Conservation (phyloP, 2,329 filamentous ascomycete species). For the Cordyceps fumosorosea region DNA sequence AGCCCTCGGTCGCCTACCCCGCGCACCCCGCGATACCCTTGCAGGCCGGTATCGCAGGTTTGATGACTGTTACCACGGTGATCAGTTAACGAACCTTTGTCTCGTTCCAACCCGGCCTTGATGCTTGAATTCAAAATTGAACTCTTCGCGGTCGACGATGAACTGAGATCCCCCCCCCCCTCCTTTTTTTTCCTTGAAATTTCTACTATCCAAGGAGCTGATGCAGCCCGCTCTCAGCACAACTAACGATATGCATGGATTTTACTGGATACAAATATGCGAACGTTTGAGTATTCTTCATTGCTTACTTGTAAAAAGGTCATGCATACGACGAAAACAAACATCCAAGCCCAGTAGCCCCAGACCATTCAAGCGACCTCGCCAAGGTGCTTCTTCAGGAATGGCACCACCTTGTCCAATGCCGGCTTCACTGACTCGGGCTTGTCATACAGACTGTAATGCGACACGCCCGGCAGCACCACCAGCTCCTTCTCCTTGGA, state of each 20-base stretch:
- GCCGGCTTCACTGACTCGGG: constrained; percentile 11
- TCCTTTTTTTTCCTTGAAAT: too few species aligned
- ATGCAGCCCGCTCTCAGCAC: too few species aligned
- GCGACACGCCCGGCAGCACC: constrained; percentile 10
- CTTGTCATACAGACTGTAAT: constrained; percentile 14
- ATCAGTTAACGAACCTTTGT: background rate
- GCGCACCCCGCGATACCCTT: constrained; percentile 4
- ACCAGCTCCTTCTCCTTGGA: constrained; percentile 13
- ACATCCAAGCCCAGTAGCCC: background rate
- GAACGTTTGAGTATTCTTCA: background rate
- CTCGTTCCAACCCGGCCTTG: background rate
- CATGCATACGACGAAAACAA: background rate
- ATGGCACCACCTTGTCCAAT: constrained; percentile 6
- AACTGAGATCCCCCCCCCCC: background rate
- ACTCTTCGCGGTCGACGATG: background rate
- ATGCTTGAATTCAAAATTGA: too few species aligned
- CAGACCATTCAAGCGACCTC: constrained; percentile 15
- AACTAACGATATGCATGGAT: too few species aligned
- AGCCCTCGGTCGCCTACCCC: background rate
- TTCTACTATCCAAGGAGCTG: too few species aligned
- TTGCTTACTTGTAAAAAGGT: background rate
- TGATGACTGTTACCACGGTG: background rate
- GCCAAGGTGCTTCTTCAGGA: constrained; percentile 19
- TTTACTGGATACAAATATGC: too few species aligned
- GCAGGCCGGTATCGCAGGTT: constrained; percentile 1